These are phyloP conservation scores for Eucalyptus leucophloia DNA, from an alignment of 345 rosid genomes.

Conservation along the genomic window DNA sequence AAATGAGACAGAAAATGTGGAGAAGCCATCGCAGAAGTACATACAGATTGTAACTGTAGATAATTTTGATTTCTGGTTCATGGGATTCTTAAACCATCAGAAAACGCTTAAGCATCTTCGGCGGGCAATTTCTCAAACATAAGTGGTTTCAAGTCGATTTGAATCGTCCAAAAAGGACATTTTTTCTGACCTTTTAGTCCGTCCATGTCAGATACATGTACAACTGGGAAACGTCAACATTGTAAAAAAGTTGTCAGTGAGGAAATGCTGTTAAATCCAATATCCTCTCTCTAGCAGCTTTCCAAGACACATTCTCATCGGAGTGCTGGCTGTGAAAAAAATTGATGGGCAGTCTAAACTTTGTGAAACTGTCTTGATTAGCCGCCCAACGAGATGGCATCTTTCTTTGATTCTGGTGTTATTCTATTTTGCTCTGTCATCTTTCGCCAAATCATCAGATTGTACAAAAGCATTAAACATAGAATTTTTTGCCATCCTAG, in stretches of 20 bases:
- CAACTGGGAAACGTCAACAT: not conserved
- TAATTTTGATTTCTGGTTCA: constrained; percentile 75
- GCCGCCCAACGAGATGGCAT: not conserved
- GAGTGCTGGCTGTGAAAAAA: not conserved
- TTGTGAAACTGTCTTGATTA: not conserved
- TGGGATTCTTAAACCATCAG: constrained; percentile 68
- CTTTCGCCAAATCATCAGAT: not conserved
- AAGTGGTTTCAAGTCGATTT: not conserved
- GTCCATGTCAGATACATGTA: not conserved
- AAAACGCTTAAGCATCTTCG: constrained; percentile 50
- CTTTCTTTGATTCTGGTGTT: not conserved
- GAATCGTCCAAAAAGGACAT: not conserved
- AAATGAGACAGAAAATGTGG: constrained; percentile 32
- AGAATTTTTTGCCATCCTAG: not conserved
- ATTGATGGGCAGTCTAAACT: not conserved
- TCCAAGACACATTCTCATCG: not conserved
- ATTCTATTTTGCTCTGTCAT: not conserved
- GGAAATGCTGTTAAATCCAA: not conserved
- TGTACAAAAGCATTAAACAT: not conserved
- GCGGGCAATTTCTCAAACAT: constrained; percentile 22
- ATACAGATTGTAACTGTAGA: constrained; percentile 54
- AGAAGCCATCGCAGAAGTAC: constrained; percentile 62
- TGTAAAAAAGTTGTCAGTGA: not conserved
- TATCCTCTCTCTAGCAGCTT: not conserved
- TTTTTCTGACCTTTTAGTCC: not conserved